Evolutionary conservation across 352 stramenopile genomes (phyloP).

Genomic region (Saprolegnia parasitica): DNA sequence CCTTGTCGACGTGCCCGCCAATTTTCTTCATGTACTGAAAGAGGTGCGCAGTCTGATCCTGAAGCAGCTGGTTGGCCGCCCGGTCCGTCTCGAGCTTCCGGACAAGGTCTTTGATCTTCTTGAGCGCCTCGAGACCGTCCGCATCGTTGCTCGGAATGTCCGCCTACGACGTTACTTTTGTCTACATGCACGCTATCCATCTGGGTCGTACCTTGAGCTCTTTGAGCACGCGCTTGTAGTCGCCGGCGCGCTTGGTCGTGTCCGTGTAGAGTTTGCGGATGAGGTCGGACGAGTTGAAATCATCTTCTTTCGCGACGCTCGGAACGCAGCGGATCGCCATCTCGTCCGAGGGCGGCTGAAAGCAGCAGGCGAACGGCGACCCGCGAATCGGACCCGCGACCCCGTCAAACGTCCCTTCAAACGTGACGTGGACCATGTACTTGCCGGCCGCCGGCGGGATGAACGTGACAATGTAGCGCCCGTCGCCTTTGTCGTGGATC

Average conservation of each 20-base stretch:
- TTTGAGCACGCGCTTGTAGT: conserved; percentile 72
- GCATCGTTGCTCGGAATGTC: conserved; percentile 76
- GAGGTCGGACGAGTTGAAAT: conserved; percentile 68
- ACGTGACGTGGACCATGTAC: conserved; percentile 87
- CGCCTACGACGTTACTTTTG: conserved; percentile 11
- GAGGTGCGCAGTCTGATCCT: conserved; percentile 73
- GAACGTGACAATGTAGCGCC: conserved; percentile 92
- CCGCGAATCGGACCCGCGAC: conserved; percentile 90
- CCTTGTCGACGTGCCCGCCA: conserved; percentile 77
- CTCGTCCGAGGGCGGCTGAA: conserved; percentile 52
- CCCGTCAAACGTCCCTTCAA: conserved; percentile 91
- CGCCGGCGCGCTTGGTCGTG: conserved; percentile 82
- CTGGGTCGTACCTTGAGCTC: conserved; percentile 40
- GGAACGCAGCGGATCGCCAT: conserved; percentile 74
- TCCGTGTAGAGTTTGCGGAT: conserved; percentile 65
- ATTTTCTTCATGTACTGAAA: conserved; percentile 78
- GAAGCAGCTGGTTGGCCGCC: conserved; percentile 55
- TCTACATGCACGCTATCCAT: too few relatives aligned
- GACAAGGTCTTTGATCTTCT: conserved; percentile 82
- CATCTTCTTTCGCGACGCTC: conserved; percentile 56
- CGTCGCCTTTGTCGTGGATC: conserved; percentile 88
- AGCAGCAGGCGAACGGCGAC: conserved; percentile 80
- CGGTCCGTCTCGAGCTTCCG: conserved; percentile 70
- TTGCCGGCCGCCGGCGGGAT: conserved; percentile 66
- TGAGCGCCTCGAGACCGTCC: conserved; percentile 70